A percentile compares a stretch with the other conserved stretches of the same genome.
These are phyloP conservation scores for Ascochyta lentis DNA, from an alignment of 2,329 filamentous ascomycete genomes.

Conservation along the genomic window DNA sequence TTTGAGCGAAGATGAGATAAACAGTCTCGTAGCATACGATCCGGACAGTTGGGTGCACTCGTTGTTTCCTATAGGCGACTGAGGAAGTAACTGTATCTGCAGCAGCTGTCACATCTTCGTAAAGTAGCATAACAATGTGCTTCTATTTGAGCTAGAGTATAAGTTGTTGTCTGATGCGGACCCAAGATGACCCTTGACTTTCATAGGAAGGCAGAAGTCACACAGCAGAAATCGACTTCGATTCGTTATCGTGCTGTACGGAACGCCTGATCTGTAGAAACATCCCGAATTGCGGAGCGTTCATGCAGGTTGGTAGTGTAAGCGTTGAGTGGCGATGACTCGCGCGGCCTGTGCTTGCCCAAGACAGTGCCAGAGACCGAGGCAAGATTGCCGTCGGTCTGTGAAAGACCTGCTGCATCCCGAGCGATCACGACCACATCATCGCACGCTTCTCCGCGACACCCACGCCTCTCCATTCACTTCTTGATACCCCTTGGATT, in stretches of 20 bases:
- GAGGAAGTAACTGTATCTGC: constrained; percentile 1
- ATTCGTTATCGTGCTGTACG: neutral
- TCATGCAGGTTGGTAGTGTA: constrained; percentile 7
- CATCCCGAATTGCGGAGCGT: constrained; percentile 13
- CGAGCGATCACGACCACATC: constrained; percentile 18
- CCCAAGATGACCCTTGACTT: neutral
- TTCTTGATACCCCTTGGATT: constrained; percentile 9
- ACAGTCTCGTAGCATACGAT: constrained; percentile 45
- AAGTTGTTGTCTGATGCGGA: neutral
- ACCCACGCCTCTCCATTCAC: neutral
- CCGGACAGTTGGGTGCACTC: constrained; percentile 47
- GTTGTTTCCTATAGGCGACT: constrained; percentile 47
- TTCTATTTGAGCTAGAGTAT: neutral
- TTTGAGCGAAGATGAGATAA: constrained; percentile 45
- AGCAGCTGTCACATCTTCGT: neutral
- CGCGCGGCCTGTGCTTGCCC: constrained; percentile 32
- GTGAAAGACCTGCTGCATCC: constrained; percentile 30
- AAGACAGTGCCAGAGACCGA: constrained; percentile 32
- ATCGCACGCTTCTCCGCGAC: constrained; percentile 7
- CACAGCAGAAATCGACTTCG: neutral
- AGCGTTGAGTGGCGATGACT: constrained; percentile 23
- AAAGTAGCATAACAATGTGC: neutral
- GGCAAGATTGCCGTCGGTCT: constrained; percentile 28
- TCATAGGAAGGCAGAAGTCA: neutral
- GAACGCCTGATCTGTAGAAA: constrained; percentile 5